Conservation (phyloP, 2,329 filamentous ascomycete species). For the Colletotrichum liaoningense region DNA sequence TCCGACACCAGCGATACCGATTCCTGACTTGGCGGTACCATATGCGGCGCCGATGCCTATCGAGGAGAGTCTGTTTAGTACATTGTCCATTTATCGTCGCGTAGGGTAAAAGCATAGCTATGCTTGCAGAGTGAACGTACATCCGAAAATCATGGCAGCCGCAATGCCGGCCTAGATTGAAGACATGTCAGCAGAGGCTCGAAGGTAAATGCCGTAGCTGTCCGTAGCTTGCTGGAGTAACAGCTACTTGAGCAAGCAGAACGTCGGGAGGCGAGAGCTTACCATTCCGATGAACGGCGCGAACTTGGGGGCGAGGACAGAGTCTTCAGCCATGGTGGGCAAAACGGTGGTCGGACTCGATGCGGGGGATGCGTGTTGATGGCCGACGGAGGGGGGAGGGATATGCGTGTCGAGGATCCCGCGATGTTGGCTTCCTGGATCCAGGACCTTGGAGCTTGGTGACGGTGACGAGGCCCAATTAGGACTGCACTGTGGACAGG, state of each 20-base stretch:
- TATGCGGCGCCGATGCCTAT: conserved; percentile 80
- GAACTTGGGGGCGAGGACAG: conserved; percentile 79
- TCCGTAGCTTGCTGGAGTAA: conserved; percentile 4
- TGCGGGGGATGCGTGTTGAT: conserved; percentile 35
- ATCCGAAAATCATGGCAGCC: conserved; percentile 86
- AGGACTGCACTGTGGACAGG: conserved; percentile 27
- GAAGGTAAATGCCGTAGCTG: conserved; percentile 10
- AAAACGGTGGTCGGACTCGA: conserved; percentile 25
- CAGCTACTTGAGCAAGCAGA: background rate
- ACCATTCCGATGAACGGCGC: conserved; percentile 92
- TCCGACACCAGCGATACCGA: conserved; percentile 87
- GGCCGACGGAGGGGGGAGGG: conserved; percentile 37
- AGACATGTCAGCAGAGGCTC: conserved; percentile 40
- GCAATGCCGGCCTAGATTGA: conserved; percentile 76
- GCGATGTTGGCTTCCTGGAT: conserved; percentile 35
- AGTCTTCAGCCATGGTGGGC: conserved; percentile 62
- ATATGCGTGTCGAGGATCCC: conserved; percentile 33
- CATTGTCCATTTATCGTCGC: conserved; percentile 17
- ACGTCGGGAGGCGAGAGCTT: conserved; percentile 50
- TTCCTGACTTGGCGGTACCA: conserved; percentile 88
- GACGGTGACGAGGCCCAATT: conserved; percentile 35
- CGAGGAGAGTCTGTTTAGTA: conserved; percentile 24
- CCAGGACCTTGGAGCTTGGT: conserved; percentile 36
- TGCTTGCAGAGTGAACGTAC: conserved; percentile 56
- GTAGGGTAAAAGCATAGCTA: conserved; percentile 44